Conservation (phyloP, 371 early-diverging fungal genomes). For the Sporodiniella umbellata region DNA sequence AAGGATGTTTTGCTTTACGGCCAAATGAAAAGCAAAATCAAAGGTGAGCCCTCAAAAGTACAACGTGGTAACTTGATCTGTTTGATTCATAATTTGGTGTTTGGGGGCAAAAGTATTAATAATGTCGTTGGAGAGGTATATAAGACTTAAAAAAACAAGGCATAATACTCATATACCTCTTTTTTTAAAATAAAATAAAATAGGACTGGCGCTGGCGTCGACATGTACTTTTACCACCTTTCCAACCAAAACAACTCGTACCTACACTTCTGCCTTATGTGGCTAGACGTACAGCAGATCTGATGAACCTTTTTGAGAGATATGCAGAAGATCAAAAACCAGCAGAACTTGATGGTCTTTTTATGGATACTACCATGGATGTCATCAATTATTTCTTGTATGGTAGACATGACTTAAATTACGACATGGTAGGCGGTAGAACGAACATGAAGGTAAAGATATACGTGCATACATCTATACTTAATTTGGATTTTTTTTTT, state of each 20-base stretch:
- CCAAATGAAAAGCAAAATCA: constrained; percentile 24
- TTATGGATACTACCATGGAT: constrained; percentile 46
- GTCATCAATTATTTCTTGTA: constrained; percentile 49
- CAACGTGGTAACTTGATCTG: constrained; percentile 42
- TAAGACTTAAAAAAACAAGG: background rate
- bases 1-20: constrained; percentile 46
- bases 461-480: background rate
- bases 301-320: constrained; percentile 19
- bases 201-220: constrained; percentile 55
- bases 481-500: no score
- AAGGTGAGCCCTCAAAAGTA: constrained; percentile 18
- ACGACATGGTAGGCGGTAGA: constrained; percentile 36
- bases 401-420: constrained; percentile 40
- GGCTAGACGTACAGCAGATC: constrained; percentile 13
- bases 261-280: constrained; percentile 43
- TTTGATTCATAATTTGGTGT: constrained; percentile 41
- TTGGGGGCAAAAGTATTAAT: constrained; percentile 45
- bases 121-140: constrained; percentile 44
- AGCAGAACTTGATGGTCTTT: constrained; percentile 35
- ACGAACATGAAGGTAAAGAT: constrained; percentile 35
- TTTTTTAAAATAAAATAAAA: no score
- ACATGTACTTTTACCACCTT: constrained; percentile 40
- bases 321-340: constrained; percentile 18
- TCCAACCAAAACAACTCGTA: constrained; percentile 43
- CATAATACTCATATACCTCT: no score